A percentile compares a stretch with the other conserved stretches of the same genome.
These are phyloP conservation scores for Globisporangium camurandrum DNA, from an alignment of 352 stramenopile genomes.

Conservation along the genomic window DNA sequence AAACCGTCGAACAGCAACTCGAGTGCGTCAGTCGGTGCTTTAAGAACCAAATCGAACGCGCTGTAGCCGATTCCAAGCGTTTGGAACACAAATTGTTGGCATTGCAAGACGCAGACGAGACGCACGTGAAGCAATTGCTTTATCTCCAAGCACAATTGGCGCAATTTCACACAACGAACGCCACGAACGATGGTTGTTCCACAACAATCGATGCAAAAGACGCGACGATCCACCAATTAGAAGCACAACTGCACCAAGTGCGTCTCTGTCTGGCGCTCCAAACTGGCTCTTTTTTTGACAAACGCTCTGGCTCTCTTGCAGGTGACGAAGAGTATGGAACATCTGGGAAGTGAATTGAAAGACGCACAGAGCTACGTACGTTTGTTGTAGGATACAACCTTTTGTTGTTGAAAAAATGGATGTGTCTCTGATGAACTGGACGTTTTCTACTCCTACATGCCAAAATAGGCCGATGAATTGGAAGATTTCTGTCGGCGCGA, in stretches of 20 bases:
- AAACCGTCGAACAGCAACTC: conserved; percentile 2
- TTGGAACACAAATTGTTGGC: too few relatives aligned
- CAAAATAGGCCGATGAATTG: background rate
- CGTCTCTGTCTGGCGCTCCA: background rate
- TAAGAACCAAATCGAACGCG: too few relatives aligned
- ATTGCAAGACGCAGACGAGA: conserved; percentile 15
- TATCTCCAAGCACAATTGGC: conserved; percentile 23
- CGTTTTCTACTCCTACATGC: background rate
- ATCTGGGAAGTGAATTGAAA: conserved; percentile 43
- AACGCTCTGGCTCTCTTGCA: conserved; percentile 1
- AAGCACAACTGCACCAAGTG: conserved; percentile 22
- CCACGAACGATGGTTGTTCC: conserved; percentile 15
- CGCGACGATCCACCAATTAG: conserved; percentile 15
- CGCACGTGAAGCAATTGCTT: conserved; percentile 22
- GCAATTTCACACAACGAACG: conserved; percentile 15
- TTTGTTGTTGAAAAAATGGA: background rate
- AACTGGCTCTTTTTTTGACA: background rate
- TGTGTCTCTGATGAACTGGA: too few relatives aligned
- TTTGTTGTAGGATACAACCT: background rate
- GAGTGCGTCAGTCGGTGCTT: conserved; percentile 11
- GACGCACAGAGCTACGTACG: conserved; percentile 43
- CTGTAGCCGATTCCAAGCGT: too few relatives aligned
- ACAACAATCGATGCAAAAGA: conserved; percentile 20
- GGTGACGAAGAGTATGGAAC: conserved; percentile 27
- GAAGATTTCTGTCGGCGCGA: conserved; percentile 7